Conservation (phyloP, 306 rosid species). For the Prunus padus region DNA sequence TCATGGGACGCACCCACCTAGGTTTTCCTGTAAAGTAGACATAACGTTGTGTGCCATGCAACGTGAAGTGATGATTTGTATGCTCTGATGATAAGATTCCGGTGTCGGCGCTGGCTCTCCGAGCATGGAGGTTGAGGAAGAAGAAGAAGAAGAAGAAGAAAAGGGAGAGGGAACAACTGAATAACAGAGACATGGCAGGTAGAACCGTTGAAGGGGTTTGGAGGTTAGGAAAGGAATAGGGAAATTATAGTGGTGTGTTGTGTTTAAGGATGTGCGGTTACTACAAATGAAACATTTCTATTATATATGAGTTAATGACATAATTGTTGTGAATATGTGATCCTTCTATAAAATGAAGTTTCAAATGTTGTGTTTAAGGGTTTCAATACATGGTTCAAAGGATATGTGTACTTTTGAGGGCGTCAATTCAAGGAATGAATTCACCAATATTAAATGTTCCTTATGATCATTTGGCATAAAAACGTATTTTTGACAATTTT, state of each 20-base stretch:
- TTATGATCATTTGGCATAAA: too few relatives aligned
- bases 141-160: constrained; percentile 32
- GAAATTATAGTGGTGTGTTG: neutral
- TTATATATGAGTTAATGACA: too few relatives aligned
- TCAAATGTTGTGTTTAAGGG: too few relatives aligned
- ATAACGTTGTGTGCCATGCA: constrained; percentile 38
- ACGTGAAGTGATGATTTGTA: neutral
- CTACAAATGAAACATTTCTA: too few relatives aligned
- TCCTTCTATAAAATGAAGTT: too few relatives aligned
- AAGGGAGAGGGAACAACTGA: constrained; percentile 16
- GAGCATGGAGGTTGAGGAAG: constrained; percentile 29
- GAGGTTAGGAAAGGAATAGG: constrained; percentile 20
- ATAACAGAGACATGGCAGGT: constrained; percentile 38
- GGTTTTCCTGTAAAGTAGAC: constrained; percentile 70
- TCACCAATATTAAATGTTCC: too few relatives aligned
- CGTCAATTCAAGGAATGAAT: too few relatives aligned
- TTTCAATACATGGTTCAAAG: too few relatives aligned
- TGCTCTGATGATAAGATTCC: constrained; percentile 22
- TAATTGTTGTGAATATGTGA: too few relatives aligned
- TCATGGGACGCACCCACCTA: constrained; percentile 59
- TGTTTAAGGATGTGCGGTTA: too few relatives aligned
- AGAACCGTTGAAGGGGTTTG: constrained; percentile 7
- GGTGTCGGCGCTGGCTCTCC: constrained; percentile 20
- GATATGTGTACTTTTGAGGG: too few relatives aligned
- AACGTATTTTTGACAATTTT: too few relatives aligned